Conservation (phyloP, 2,329 filamentous ascomycete genomes). For the Dryadomyces quercivorus region DNA sequence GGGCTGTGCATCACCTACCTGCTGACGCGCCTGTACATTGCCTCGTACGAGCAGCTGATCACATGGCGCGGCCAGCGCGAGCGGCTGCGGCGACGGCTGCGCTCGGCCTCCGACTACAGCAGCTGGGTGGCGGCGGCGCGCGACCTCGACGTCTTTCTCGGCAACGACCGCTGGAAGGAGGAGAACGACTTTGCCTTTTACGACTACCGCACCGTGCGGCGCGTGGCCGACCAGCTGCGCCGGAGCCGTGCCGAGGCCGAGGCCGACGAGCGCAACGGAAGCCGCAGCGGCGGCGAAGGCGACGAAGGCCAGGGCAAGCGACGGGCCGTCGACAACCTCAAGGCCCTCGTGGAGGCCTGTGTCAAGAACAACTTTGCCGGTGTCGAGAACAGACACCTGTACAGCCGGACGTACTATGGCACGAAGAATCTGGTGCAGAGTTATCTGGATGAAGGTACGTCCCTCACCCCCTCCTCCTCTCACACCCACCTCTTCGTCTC, state of each 20-base stretch:
- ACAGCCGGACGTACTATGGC: conserved; percentile 94
- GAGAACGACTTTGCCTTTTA: conserved; percentile 75
- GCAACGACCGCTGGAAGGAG: conserved; percentile 69
- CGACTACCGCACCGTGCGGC: conserved; percentile 69
- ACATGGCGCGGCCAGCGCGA: conserved; percentile 78
- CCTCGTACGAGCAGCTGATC: conserved; percentile 79
- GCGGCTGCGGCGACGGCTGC: conserved; percentile 56
- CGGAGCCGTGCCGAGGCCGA: conserved; percentile 42
- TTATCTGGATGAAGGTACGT: conserved; percentile 67
- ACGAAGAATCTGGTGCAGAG: conserved; percentile 91
- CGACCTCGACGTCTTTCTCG: conserved; percentile 67
- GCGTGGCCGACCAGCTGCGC: conserved; percentile 64
- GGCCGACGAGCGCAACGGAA: conserved; percentile 15
- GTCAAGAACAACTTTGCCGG: conserved; percentile 97
- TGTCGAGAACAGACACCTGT: conserved; percentile 85
- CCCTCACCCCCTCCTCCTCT: neutral
- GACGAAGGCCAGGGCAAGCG: neutral
- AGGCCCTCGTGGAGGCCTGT: conserved; percentile 70
- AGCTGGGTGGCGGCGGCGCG: conserved; percentile 77
- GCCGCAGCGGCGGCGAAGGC: conserved; percentile 6
- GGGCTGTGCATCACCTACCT: conserved; percentile 65
- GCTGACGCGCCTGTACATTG: conserved; percentile 78
- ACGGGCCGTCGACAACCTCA: conserved; percentile 45
- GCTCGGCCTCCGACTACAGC: conserved; percentile 58
- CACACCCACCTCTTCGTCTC: neutral